Evolutionary conservation across 2,329 filamentous ascomycete species (phyloP).

Genomic region (Fusarium nodosum): DNA sequence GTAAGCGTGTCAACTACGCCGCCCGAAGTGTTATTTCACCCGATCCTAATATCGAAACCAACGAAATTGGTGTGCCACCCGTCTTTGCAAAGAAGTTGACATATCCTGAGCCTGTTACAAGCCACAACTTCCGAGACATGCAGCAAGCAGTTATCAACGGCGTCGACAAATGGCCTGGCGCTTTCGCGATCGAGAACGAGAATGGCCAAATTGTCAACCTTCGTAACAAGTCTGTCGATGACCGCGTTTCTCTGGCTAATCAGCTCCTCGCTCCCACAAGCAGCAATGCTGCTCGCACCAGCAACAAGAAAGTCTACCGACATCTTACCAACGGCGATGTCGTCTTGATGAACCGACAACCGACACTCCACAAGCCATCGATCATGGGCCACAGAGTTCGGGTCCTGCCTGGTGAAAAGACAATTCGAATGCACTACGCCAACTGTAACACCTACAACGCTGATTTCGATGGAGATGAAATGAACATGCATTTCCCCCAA

Average conservation of each 20-base stretch:
- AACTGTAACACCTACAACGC: constrained; percentile 99
- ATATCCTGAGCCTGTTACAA: constrained; percentile 96
- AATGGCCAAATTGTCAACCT: constrained; percentile 92
- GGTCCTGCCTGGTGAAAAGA: constrained; percentile 94
- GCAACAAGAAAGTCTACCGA: constrained; percentile 96
- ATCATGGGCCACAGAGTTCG: constrained; percentile 98
- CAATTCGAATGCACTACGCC: constrained; percentile 99
- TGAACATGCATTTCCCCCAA: constrained; percentile 99
- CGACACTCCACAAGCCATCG: constrained; percentile 96
- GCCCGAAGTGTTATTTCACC: constrained; percentile 98
- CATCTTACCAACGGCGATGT: constrained; percentile 97
- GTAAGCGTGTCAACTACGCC: constrained; percentile 98
- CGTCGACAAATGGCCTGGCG: constrained; percentile 92
- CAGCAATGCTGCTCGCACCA: constrained; percentile 78
- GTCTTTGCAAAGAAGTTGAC: constrained; percentile 97
- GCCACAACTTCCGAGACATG: constrained; percentile 95
- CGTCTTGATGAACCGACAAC: constrained; percentile 98
- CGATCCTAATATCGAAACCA: constrained; percentile 98
- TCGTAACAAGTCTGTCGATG: constrained; percentile 87
- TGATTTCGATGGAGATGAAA: constrained; percentile 99
- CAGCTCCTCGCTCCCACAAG: constrained; percentile 89
- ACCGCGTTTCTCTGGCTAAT: constrained; percentile 90
- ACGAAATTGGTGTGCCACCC: constrained; percentile 98
- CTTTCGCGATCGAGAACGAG: constrained; percentile 94
- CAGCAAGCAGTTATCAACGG: constrained; percentile 97